Percentiles rank a stretch among this genome's conserved stretches.
phyloP scores from a whole-genome alignment of 805 yeast genomes.

The Candida michaelii region DNA sequence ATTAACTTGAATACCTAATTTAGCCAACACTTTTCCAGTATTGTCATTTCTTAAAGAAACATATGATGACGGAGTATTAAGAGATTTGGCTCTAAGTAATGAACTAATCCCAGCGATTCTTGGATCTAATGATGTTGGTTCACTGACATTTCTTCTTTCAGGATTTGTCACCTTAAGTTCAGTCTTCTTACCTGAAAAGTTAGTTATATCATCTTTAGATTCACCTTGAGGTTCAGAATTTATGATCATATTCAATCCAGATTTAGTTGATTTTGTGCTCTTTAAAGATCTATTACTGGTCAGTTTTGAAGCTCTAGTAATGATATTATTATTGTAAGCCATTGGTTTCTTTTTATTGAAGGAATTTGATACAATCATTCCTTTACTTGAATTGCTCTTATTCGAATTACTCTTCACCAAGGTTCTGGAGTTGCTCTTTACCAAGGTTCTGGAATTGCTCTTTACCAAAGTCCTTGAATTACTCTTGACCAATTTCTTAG shows the following conservation, averaged over 20 bases:
- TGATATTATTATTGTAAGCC: constrained; percentile 21
- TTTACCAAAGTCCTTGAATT: not conserved
- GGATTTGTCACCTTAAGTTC: not conserved
- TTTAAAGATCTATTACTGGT: constrained; percentile 3
- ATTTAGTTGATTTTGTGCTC: not conserved
- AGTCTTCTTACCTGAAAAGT: not conserved
- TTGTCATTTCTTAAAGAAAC: constrained; percentile 24
- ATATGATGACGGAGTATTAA: constrained; percentile 28
- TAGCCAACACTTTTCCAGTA: constrained; percentile 34
- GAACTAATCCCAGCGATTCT: constrained; percentile 21
- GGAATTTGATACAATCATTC: constrained; percentile 40
- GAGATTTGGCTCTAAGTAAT: constrained; percentile 37
- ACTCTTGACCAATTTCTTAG: constrained; percentile 7
- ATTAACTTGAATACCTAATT: constrained; percentile 33
- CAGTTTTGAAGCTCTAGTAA: constrained; percentile 23
- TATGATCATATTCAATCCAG: constrained; percentile 12
- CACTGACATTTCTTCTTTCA: constrained; percentile 22
- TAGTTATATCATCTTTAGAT: not conserved
- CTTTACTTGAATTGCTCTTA: constrained; percentile 20
- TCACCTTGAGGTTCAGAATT: constrained; percentile 3
- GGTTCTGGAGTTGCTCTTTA: constrained; percentile 15
- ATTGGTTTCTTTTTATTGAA: constrained; percentile 34
- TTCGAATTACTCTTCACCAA: constrained; percentile 24
- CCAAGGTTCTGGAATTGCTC: constrained; percentile 22
- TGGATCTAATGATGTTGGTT: constrained; percentile 42